These are phyloP conservation scores for Mycogone perniciosa DNA, from an alignment of 2,329 filamentous ascomycete species.

Conservation along the genomic window DNA sequence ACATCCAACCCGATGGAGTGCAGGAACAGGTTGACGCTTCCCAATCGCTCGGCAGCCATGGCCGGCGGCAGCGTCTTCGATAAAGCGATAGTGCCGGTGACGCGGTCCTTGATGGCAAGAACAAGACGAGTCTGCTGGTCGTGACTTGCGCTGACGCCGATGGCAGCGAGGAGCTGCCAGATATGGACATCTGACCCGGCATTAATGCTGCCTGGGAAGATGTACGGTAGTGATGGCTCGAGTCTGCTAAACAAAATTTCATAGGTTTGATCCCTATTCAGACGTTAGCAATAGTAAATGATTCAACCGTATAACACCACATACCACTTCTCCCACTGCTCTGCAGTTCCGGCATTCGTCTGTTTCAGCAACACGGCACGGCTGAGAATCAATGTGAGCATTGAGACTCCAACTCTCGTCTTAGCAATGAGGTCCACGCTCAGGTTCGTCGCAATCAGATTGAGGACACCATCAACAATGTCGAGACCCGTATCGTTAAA, in stretches of 20 bases:
- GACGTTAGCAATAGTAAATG: conserved; percentile 24
- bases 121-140: conserved; percentile 95
- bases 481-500: conserved; percentile 85
- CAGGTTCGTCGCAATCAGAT: conserved; percentile 74
- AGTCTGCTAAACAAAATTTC: conserved; percentile 80
- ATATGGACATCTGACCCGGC: conserved; percentile 91
- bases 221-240: conserved; percentile 73
- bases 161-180: conserved; percentile 94
- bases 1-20: conserved; percentile 97
- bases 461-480: conserved; percentile 84
- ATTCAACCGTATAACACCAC: conserved; percentile 18
- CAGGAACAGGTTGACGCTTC: conserved; percentile 98
- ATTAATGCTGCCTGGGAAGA: conserved; percentile 89
- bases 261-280: conserved; percentile 65
- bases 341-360: conserved; percentile 60
- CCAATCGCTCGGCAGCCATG: conserved; percentile 74
- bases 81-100: conserved; percentile 88
- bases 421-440: conserved; percentile 80
- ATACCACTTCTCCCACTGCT: conserved; percentile 75
- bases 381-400: conserved; percentile 90
- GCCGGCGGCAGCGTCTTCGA: conserved; percentile 84
- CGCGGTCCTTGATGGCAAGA: conserved; percentile 92
- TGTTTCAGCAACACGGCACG: conserved; percentile 92
- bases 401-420: conserved; percentile 80
- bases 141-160: conserved; percentile 86